Evolutionary conservation across 495 filamentous ascomycete species (phyloP).

Genomic region (Rostrohypoxylon terebratum): DNA sequence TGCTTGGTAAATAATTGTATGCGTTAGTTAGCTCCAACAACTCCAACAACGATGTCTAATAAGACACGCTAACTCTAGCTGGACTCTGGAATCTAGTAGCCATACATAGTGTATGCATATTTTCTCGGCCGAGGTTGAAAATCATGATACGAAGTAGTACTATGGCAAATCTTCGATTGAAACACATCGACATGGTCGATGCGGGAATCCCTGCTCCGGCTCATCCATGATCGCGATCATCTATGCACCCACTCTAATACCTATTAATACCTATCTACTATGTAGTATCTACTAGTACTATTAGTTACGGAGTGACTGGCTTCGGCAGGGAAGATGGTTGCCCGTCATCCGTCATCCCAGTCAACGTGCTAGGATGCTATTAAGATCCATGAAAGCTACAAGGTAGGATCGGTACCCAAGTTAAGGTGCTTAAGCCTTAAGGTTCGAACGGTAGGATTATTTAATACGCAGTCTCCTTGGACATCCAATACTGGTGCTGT

Average conservation of each 20-base stretch:
- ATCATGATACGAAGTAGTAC: background rate
- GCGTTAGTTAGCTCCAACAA: too few species aligned
- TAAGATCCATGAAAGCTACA: too few species aligned
- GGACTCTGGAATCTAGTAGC: too few species aligned
- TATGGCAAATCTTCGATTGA: conserved; percentile 2
- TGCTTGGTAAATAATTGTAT: too few species aligned
- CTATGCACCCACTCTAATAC: too few species aligned
- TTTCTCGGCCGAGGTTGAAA: background rate
- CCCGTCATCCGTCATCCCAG: conserved; percentile 21
- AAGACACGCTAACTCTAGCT: background rate
- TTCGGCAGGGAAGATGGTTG: conserved; percentile 32
- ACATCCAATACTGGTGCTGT: too few species aligned
- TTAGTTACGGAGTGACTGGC: conserved; percentile 25
- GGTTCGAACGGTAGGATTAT: too few species aligned
- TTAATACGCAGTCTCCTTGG: too few species aligned
- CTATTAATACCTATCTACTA: conserved; percentile 24
- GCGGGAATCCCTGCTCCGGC: conserved; percentile 29
- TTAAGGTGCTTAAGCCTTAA: background rate
- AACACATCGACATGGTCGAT: conserved; percentile 23
- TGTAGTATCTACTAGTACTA: conserved; percentile 7
- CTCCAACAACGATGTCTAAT: background rate
- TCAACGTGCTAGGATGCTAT: background rate
- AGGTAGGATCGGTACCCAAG: background rate
- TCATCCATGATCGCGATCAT: conserved; percentile 47
- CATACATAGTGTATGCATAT: too few species aligned